Evolutionary conservation across 2,329 filamentous ascomycete species (phyloP), one percentile per base, ranked within the genome.

Genomic region (Colletotrichum costaricense): DNA sequence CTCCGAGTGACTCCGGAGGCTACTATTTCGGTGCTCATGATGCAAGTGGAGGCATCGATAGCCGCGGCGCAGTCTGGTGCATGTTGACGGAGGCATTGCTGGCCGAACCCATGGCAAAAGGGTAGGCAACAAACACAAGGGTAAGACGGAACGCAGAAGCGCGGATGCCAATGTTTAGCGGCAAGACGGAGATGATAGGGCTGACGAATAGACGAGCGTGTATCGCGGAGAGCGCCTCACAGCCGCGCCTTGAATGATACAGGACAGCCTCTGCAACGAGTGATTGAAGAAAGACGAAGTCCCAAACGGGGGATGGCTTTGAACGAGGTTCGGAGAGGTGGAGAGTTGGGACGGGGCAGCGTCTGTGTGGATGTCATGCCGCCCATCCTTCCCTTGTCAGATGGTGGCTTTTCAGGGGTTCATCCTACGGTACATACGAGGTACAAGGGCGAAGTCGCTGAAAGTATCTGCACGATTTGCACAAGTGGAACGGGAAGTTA

Each of bases 1-100:
- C 63, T 66, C 63, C 63, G 63, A 55, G 38, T 49, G 12, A 57
- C n/a, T 33, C 63, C 63, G 63, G 63, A 66, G 63, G 63, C 49
- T n/a, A 30, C n/a, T 56, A 28, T 56, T 56, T 56, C 54, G 54
- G 26, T 49, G 42, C 42, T 22, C 42, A 56, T 56, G 54, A 24
- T 56, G 24, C 54, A 24, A 56, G 54, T 56, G 54, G 54, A 28
- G 22, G 16, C 11, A 24, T 19, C 7, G 24, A 28, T 24, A 19
- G 54, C 54, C 22, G 54, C 22, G 16, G 54, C 54, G 12, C 54
- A 24, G 9, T 28, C 54, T 56, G 54, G 54, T 56, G 54, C 54
- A 56, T 11, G 54, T 56, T 49, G 42, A 49, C 42, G 42, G 42
- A 49, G 42, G 42, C 42, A 49, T 49, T 49, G 42, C n/a, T 49